phyloP scores from a whole-genome alignment of 2,329 filamentous ascomycete species.

The Remersonia thermophila region DNA sequence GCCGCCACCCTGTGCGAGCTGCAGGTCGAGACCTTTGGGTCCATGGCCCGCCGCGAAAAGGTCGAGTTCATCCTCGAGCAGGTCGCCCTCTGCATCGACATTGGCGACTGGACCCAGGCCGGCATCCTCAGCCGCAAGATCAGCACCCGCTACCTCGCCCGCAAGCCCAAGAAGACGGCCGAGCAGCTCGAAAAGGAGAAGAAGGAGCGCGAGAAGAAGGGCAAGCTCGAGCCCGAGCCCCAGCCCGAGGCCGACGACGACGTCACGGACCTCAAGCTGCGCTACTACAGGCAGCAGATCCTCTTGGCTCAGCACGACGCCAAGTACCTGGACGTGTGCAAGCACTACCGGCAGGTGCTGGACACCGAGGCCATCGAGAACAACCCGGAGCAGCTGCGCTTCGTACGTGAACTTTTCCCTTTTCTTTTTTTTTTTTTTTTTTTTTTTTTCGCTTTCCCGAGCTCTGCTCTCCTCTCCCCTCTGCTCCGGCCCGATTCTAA shows the following conservation, averaged over 20 bases:
- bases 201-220: slow-evolving; percentile 76
- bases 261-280: slow-evolving; percentile 89
- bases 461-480: too few species aligned
- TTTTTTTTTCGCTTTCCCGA: too few species aligned
- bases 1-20: slow-evolving; percentile 92
- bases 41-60: slow-evolving; percentile 95
- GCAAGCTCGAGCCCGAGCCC: slow-evolving; percentile 61
- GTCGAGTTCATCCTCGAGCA: slow-evolving; percentile 97
- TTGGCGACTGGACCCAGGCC: slow-evolving; percentile 90
- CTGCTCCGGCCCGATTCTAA: background rate
- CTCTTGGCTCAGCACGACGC: slow-evolving; percentile 89
- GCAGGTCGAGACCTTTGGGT: slow-evolving; percentile 97
- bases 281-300: slow-evolving; percentile 96
- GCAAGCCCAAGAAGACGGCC: slow-evolving; percentile 80
- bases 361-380: slow-evolving; percentile 94
- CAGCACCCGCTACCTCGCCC: slow-evolving; percentile 80
- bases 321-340: slow-evolving; percentile 96
- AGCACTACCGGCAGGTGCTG: slow-evolving; percentile 92
- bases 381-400: slow-evolving; percentile 71
- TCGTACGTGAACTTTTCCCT: slow-evolving; percentile 58
- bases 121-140: slow-evolving; percentile 92
- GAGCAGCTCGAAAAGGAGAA: slow-evolving; percentile 85
- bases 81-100: slow-evolving; percentile 88
- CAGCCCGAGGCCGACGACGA: slow-evolving; percentile 71
- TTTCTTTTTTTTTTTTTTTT: too few species aligned